Percentiles rank a stretch among this genome's conserved stretches.
Conservation (phyloP, 495 filamentous ascomycete species). For the Aspergillus funiculosus region DNA sequence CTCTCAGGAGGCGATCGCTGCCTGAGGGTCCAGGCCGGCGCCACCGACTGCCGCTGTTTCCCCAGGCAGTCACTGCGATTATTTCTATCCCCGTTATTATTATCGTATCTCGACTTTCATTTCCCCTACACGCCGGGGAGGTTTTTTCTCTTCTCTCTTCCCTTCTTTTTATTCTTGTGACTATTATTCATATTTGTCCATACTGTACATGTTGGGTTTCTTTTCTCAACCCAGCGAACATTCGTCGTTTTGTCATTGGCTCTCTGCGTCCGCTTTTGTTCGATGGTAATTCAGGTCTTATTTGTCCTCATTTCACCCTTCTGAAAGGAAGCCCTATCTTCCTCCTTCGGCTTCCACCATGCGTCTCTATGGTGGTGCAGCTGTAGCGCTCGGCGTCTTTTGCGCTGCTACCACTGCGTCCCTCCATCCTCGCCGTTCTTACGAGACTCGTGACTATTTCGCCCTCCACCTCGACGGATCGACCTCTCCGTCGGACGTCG, state of each 20-base stretch:
- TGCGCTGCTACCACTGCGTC: conserved; percentile 36
- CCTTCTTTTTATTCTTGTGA: conserved; percentile 1
- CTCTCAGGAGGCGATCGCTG: conserved; percentile 10
- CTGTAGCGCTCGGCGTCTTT: conserved; percentile 33
- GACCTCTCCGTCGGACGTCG: conserved; percentile 63
- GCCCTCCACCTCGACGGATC: conserved; percentile 71
- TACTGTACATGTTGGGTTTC: background rate
- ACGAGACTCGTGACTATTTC: conserved; percentile 80
- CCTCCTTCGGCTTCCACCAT: conserved; percentile 22
- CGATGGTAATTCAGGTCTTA: conserved; percentile 29
- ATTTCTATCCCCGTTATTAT: no score
- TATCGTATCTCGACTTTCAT: background rate
- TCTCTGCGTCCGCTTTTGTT: background rate
- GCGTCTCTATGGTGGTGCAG: conserved; percentile 36
- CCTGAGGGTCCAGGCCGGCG: background rate
- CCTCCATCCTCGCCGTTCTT: conserved; percentile 51
- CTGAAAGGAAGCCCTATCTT: background rate
- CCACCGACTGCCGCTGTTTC: no score
- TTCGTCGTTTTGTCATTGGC: background rate
- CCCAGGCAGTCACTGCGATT: no score
- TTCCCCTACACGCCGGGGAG: no score
- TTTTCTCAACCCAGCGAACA: background rate
- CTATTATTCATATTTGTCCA: conserved; percentile 6
- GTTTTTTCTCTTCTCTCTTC: background rate
- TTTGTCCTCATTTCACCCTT: conserved; percentile 20